Evolutionary conservation across 345 rosid species (phyloP).

Genomic region (Eucalyptus pauciflora): DNA sequence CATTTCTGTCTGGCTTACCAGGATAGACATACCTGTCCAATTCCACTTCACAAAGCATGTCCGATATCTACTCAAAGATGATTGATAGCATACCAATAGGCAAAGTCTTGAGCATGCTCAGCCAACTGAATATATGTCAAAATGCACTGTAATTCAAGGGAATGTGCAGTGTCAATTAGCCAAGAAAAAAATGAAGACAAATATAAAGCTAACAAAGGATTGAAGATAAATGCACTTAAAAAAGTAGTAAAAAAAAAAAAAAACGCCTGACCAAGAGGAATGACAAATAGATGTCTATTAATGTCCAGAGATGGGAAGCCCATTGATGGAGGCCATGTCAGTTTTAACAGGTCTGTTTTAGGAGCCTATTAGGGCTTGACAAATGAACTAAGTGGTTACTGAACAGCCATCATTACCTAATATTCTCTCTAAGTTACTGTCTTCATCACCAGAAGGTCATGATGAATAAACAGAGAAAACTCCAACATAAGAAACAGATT

Average conservation of each 20-base stretch:
- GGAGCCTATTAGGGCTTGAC: neutral
- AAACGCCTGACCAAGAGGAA: neutral
- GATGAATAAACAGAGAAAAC: neutral
- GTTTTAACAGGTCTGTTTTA: neutral
- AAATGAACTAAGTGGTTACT: neutral
- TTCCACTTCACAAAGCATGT: neutral
- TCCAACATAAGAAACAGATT: neutral
- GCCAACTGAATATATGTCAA: neutral
- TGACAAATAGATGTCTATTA: neutral
- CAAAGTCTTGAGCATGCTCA: neutral
- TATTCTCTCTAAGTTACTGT: neutral
- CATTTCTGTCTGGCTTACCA: neutral
- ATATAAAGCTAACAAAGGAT: neutral
- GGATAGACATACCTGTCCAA: neutral
- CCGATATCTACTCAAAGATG: neutral
- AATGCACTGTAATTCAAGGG: neutral
- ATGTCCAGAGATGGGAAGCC: neutral
- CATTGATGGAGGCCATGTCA: neutral
- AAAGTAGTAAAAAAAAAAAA: neutral
- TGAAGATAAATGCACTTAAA: neutral
- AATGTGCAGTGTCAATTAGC: neutral
- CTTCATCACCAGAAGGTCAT: neutral
- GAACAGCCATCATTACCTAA: neutral
- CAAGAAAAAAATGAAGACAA: neutral
- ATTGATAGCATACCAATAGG: neutral